Evolutionary conservation across 257 asterid species (phyloP), one percentile per base, ranked within the genome.

Genomic region (Paraleonurus japonicus): DNA sequence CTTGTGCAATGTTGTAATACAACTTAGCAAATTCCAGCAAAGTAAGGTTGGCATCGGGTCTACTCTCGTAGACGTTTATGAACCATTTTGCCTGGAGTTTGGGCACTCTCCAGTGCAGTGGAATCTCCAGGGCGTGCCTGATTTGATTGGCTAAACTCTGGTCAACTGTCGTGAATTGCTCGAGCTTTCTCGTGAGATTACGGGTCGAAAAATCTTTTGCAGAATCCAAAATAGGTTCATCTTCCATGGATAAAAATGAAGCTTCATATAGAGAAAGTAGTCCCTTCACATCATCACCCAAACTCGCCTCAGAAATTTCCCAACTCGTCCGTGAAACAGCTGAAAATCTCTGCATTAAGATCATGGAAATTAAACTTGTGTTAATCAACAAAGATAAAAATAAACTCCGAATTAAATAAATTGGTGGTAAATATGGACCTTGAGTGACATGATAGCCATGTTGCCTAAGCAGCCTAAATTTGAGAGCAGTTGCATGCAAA

Each of bases 251-350:
- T 24, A 84, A 41, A 73, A 65, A 82, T 37, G 92, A 80, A 59
- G 92, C 92, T 69, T 87, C 92, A 30, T 84, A 84, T 2, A 87
- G 66, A 24, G 82, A 71, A 9, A 87, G 35, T n/a, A 47, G 54
- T 47, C 54, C 54, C 53, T n/a, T 45, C 22, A 45, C 53, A n/a
- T 45, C 53, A 5, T 20, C 59, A 22, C 43, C 28, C 4, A 65
- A 32, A 41, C 69, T 20, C 9, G 16, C 71, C 62, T 67, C 67
- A n/a, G 69, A 84, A 81, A 20, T 71, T 39, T 1, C 80, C 85
- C 0, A 3, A 47, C 10, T 75, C 78, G 13, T 85, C 82, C 73
- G 76, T 66, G 69, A 84, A 84, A 69, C 65, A 19, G 15, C 72
- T 11, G 76, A 86, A 86, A 26, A 75, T 82, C 77, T 80, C 90